Conservation (phyloP, 148 eudicot species). For the Spergularia marina region DNA sequence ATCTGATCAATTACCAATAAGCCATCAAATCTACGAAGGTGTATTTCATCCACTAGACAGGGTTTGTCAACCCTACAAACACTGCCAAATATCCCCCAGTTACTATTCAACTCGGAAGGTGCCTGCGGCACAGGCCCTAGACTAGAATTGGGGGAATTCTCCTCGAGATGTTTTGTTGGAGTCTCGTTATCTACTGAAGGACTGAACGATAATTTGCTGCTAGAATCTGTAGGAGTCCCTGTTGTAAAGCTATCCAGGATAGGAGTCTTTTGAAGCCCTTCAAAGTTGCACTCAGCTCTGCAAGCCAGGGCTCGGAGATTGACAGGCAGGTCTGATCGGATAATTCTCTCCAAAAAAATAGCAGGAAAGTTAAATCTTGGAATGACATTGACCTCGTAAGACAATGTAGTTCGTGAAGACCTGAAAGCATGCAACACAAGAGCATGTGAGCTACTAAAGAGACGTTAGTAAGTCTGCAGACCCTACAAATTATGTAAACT, state of each 20-base stretch:
- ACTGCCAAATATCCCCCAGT: constrained; percentile 87
- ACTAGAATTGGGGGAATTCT: constrained; percentile 36
- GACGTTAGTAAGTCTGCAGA: neutral
- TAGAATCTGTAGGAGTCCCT: constrained; percentile 23
- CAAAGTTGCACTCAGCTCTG: constrained; percentile 70
- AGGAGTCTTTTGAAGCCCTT: constrained; percentile 42
- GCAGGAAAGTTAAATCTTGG: constrained; percentile 92
- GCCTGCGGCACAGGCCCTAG: constrained; percentile 46
- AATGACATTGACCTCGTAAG: constrained; percentile 93
- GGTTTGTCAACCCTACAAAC: constrained; percentile 69
- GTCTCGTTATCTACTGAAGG: constrained; percentile 26
- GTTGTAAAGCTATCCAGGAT: constrained; percentile 26
- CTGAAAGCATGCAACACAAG: constrained; percentile 33
- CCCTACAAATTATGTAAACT: neutral
- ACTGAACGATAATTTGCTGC: constrained; percentile 22
- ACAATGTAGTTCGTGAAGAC: constrained; percentile 51
- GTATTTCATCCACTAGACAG: constrained; percentile 89
- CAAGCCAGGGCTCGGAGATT: constrained; percentile 93
- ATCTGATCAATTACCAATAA: constrained; percentile 60
- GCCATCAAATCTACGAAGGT: constrained; percentile 97
- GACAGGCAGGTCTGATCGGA: constrained; percentile 92
- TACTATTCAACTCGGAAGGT: constrained; percentile 52
- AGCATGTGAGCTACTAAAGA: neutral
- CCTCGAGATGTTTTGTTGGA: constrained; percentile 37
- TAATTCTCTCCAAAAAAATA: constrained; percentile 92